phyloP scores from a whole-genome alignment of 495 filamentous ascomycete genomes.

The Penicillium bovifimosum region DNA sequence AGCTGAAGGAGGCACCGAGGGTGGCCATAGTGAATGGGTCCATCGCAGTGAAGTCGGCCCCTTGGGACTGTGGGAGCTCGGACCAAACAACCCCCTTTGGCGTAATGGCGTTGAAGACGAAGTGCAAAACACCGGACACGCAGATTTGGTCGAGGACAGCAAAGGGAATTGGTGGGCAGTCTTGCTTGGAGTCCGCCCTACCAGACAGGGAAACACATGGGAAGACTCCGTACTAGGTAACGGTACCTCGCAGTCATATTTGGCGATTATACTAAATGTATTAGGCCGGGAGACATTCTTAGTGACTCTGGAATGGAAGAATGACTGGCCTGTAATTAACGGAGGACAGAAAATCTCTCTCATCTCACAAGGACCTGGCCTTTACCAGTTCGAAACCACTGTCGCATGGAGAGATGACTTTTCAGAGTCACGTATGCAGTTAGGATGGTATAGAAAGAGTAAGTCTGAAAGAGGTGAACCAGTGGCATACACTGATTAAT shows the following conservation, averaged over 20 bases:
- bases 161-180: conserved; percentile 43
- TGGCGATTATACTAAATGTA: neutral
- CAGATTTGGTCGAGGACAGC: conserved; percentile 41
- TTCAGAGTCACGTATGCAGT: conserved; percentile 13
- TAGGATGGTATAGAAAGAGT: conserved; percentile 45
- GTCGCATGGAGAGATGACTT: conserved; percentile 41
- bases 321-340: conserved; percentile 47
- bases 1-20: conserved; percentile 60
- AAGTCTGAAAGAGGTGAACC: neutral
- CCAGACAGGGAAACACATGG: conserved; percentile 20
- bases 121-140: conserved; percentile 39
- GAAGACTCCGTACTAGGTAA: conserved; percentile 38
- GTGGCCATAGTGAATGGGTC: conserved; percentile 48
- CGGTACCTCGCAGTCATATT: neutral
- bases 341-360: conserved; percentile 37
- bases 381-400: conserved; percentile 18
- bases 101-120: conserved; percentile 32
- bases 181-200: conserved; percentile 40
- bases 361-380: conserved; percentile 22
- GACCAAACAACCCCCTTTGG: conserved; percentile 34
- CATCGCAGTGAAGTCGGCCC: conserved; percentile 34
- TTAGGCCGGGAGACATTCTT: conserved; percentile 45
- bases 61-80: conserved; percentile 52
- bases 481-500: neutral
- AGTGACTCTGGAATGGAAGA: conserved; percentile 38